Percentiles rank a stretch among this genome's conserved stretches.
These are phyloP conservation scores for Coccomyxa sp. DNA, from an alignment of 139 green algal species.

Conservation along the genomic window DNA sequence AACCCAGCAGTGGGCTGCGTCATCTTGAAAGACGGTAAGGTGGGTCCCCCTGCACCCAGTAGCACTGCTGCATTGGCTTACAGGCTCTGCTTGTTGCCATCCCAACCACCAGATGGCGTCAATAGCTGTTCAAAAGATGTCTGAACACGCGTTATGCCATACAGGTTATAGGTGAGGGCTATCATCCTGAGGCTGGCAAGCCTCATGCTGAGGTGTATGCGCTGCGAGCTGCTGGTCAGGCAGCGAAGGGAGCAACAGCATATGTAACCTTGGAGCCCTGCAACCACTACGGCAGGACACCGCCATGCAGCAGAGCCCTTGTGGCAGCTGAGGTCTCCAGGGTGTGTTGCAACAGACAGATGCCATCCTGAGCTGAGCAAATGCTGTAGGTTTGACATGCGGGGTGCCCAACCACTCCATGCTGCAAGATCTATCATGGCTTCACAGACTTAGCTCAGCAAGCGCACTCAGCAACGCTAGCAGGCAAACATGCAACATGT, in stretches of 20 bases:
- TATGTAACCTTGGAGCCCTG: conserved; percentile 99
- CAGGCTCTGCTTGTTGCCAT: no score
- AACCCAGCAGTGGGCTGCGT: conserved; percentile 98
- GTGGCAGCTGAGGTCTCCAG: conserved; percentile 73
- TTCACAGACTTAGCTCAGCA: no score
- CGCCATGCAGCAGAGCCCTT: conserved; percentile 88
- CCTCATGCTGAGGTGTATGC: conserved; percentile 98
- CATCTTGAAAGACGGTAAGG: conserved; percentile 72
- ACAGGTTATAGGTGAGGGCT: conserved; percentile 81
- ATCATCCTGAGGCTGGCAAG: conserved; percentile 90
- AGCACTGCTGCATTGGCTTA: no score
- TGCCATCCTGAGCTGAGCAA: no score
- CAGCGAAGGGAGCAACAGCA: conserved; percentile 80
- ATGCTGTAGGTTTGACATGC: no score
- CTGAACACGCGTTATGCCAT: no score
- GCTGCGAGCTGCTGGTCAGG: conserved; percentile 72
- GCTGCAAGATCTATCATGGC: no score
- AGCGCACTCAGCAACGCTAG: no score
- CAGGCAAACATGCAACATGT: no score
- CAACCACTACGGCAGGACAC: conserved; percentile 93
- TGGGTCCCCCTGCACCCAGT: conserved; percentile 13
- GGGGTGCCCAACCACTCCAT: no score
- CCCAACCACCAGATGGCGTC: no score
- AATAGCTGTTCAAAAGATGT: background rate
- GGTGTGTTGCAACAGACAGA: no score